phyloP scores from a whole-genome alignment of 352 stramenopile species.

The Phytopythium oedochilum region DNA sequence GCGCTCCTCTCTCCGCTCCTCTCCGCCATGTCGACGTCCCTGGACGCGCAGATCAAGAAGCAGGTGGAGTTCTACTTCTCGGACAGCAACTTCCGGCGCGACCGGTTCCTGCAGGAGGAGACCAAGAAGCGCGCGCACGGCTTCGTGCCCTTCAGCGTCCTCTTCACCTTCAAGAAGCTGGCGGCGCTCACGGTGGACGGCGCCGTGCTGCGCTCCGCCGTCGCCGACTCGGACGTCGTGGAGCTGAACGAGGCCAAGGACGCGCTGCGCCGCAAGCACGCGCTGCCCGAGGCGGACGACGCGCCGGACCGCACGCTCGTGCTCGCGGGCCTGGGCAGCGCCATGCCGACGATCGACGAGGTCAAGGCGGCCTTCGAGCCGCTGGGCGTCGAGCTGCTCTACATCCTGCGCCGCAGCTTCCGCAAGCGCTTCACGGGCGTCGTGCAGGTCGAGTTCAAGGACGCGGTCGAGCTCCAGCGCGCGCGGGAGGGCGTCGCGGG shows the following conservation, averaged over 20 bases:
- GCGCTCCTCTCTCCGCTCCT: not conserved
- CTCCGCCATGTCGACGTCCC: constrained; percentile 40
- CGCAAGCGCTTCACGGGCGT: constrained; percentile 71
- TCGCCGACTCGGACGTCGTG: constrained; percentile 71
- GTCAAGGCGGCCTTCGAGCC: constrained; percentile 60
- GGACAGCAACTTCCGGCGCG: constrained; percentile 90
- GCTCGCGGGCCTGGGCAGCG: constrained; percentile 55
- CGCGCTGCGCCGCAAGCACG: constrained; percentile 68
- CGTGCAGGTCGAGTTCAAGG: constrained; percentile 71
- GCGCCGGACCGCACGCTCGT: constrained; percentile 58
- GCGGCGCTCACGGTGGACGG: constrained; percentile 75
- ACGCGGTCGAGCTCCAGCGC: constrained; percentile 42
- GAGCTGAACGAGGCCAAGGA: constrained; percentile 79
- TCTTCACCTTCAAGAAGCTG: constrained; percentile 92
- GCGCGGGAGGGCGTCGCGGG: constrained; percentile 45
- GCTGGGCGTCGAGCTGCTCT: constrained; percentile 59
- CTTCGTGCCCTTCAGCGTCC: constrained; percentile 80
- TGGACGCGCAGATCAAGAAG: constrained; percentile 79
- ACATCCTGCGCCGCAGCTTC: constrained; percentile 69
- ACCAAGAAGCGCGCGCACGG: constrained; percentile 80
- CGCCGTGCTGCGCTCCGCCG: constrained; percentile 58
- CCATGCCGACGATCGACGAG: constrained; percentile 70
- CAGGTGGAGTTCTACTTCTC: constrained; percentile 94
- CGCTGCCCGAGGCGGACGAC: constrained; percentile 64
- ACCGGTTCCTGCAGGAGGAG: constrained; percentile 86